phyloP scores from a whole-genome alignment of 1,284 basidiomycete species.

The Trichosporon sp. region DNA sequence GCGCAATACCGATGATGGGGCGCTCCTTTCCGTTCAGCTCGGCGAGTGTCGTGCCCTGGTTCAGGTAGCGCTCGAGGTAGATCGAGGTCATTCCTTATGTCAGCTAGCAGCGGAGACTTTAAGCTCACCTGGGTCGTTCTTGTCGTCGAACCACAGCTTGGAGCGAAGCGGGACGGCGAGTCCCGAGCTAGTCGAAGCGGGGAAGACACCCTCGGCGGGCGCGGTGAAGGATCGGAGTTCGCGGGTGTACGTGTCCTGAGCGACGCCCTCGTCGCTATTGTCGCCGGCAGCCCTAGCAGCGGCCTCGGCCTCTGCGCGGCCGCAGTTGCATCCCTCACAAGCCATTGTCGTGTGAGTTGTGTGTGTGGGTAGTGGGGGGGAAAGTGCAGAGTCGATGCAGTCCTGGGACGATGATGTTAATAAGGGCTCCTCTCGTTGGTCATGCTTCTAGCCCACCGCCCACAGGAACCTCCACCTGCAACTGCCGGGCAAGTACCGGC shows the following conservation, averaged over 20 bases:
- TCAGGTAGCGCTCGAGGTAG: constrained; percentile 55
- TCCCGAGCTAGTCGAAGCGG: constrained; percentile 19
- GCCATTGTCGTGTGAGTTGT: not conserved
- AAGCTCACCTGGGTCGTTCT: constrained; percentile 44
- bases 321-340: constrained; percentile 3
- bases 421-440: not conserved
- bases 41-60: constrained; percentile 48
- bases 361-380: not conserved
- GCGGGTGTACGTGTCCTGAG: constrained; percentile 28
- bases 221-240: constrained; percentile 47
- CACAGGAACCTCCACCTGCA: not conserved
- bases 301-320: constrained; percentile 5
- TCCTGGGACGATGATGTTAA: not conserved
- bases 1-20: constrained; percentile 86
- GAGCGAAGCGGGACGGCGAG: constrained; percentile 48
- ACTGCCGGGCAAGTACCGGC: constrained; percentile 3
- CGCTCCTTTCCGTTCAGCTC: constrained; percentile 65
- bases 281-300: constrained; percentile 3
- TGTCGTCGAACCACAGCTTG: constrained; percentile 53
- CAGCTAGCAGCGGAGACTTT: not conserved
- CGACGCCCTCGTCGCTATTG: constrained; percentile 43
- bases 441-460: not conserved
- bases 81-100: constrained; percentile 39
- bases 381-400: not conserved
- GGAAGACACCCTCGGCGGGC: constrained; percentile 39